Base-by-base conservation (phyloP, 2,329 filamentous ascomycete genomes). In the Monosporascus sp. region DNA sequence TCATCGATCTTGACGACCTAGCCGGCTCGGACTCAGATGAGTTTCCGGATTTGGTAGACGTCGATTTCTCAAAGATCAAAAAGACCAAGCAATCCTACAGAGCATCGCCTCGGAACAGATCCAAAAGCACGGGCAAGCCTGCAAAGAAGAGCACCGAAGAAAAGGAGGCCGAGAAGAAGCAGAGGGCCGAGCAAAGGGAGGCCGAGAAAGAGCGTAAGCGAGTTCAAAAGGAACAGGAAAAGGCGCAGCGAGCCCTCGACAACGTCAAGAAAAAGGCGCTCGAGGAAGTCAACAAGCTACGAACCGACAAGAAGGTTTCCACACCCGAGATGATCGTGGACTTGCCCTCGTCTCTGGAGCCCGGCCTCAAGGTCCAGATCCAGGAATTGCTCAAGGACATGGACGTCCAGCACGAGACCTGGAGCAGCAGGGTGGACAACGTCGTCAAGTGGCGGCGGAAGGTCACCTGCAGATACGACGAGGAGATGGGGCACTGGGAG, bases 241-340 rank as follows among this genome's bases (percentile, higher is more conserved):
- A 82, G 62, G 82, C 85, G 52, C 76, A 82, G 49, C 87, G 82
- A 58, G 78, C 77, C 0, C 71, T 73, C 7, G 83, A 90, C 58
- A 89, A 86, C 61, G 79, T 85, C 58, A 74, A 76, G 3, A 82
- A 81, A 11, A 80, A 82, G 7, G 86, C 89, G 7, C 71, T 92
- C 22, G 82, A 83, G 3, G 84, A 89, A 57, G 87, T 85, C 43
- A 93, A 93, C 70, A 90, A 87, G 63, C 71, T 86, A 9, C 83
- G 84, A 50, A 84, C 82, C 0, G 85, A 91, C 70, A 91, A 89
- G 71, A 90, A 89, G 60, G 73, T 85, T 0, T 87, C 88, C 0
- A 81, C 84, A 0, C 79, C 79, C 0, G 88, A 94, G 67, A 93
- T 94, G 88, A 85, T 93, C 49, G 77, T 91, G 2, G 82, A 89